phyloP scores from a whole-genome alignment of 208 protist species.

The Wallacemonas collosoma region DNA sequence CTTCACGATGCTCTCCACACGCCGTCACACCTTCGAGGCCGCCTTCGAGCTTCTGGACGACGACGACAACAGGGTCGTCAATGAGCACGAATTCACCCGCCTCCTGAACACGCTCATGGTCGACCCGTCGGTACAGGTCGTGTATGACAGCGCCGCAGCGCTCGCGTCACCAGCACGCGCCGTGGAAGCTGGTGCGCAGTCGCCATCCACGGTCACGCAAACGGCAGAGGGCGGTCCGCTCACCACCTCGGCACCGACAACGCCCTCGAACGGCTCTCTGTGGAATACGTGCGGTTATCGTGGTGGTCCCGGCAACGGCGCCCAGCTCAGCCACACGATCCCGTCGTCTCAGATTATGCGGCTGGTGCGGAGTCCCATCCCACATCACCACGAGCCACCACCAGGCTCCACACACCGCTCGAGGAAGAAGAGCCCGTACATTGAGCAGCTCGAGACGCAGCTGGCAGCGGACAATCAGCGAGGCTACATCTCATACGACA shows the following conservation, averaged over 20 bases:
- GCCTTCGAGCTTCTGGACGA: conserved; percentile 69
- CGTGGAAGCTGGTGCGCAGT: too few relatives aligned
- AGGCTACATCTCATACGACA: conserved; percentile 35
- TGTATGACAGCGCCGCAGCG: conserved; percentile 9
- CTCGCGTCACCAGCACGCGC: too few relatives aligned
- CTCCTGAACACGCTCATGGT: conserved; percentile 77
- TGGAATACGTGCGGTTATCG: too few relatives aligned
- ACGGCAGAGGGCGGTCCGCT: too few relatives aligned
- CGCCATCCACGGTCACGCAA: too few relatives aligned
- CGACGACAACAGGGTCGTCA: conserved; percentile 46
- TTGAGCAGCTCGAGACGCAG: conserved; percentile 22
- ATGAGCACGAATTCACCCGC: conserved; percentile 41
- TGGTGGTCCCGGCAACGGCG: neutral
- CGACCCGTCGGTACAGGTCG: conserved; percentile 61
- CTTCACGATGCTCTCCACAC: conserved; percentile 66
- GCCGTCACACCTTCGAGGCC: conserved; percentile 31
- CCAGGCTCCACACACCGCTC: conserved; percentile 29
- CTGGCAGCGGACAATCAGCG: conserved; percentile 15
- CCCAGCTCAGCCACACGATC: conserved; percentile 21
- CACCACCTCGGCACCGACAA: too few relatives aligned
- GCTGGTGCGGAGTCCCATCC: conserved; percentile 29
- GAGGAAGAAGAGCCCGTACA: conserved; percentile 6
- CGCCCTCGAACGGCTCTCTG: too few relatives aligned
- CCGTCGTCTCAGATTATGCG: conserved; percentile 28
- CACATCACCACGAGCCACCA: conserved; percentile 24